Evolutionary conservation across 2,329 filamentous ascomycete species (phyloP).

Genomic region (Diplocarpon rosae): DNA sequence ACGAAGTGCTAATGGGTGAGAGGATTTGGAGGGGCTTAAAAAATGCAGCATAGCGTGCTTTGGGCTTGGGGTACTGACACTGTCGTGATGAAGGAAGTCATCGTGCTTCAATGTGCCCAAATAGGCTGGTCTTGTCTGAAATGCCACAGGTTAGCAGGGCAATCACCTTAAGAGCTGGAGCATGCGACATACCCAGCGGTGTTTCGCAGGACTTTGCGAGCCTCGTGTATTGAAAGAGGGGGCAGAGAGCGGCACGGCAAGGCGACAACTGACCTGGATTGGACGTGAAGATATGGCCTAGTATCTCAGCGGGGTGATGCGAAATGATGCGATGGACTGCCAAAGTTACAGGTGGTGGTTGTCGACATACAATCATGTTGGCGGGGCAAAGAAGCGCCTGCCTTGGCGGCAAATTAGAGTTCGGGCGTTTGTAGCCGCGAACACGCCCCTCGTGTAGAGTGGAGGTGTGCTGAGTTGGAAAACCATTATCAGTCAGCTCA

Average conservation of each 20-base stretch:
- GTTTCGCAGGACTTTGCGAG: neutral
- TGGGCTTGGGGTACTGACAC: conserved; percentile 48
- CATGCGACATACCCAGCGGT: neutral
- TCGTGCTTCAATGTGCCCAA: conserved; percentile 29
- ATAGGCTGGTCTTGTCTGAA: conserved; percentile 6
- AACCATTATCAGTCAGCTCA: no score
- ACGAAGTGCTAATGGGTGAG: conserved; percentile 21
- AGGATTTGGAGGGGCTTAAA: conserved; percentile 14
- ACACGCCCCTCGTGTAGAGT: neutral
- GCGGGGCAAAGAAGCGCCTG: neutral
- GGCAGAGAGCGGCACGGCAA: neutral
- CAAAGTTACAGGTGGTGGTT: neutral
- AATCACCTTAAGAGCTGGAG: conserved; percentile 6
- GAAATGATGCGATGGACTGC: neutral
- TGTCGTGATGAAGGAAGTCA: conserved; percentile 73
- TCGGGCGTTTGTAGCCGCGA: neutral
- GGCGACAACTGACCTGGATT: no score
- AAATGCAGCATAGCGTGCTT: conserved; percentile 27
- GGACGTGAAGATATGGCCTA: no score
- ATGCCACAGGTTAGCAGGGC: conserved; percentile 25
- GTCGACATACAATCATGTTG: neutral
- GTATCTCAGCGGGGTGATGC: neutral
- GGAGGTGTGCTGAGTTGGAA: no score
- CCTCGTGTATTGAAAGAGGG: neutral
- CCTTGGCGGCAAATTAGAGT: neutral